phyloP scores from a whole-genome alignment of 768 basidiomycete species.

The Leccinum boreale region DNA sequence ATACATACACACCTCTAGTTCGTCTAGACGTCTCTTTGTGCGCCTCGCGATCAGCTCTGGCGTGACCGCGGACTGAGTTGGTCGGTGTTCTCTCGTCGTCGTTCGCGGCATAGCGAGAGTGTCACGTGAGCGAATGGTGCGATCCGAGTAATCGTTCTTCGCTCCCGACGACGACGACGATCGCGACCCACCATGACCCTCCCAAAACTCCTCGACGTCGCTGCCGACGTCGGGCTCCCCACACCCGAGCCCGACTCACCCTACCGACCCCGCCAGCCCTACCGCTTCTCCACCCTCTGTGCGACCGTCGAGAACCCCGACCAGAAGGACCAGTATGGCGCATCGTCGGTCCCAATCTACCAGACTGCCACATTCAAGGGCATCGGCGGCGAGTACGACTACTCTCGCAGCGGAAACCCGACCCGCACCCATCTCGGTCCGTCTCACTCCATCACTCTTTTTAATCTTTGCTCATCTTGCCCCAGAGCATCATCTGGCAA shows the following conservation, averaged over 20 bases:
- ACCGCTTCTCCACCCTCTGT: slow-evolving; percentile 87
- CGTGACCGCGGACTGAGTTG: slow-evolving; percentile 34
- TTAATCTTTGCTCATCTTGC: neutral
- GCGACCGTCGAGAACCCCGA: slow-evolving; percentile 89
- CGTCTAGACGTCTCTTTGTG: slow-evolving; percentile 73
- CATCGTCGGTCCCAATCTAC: slow-evolving; percentile 95
- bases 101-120: slow-evolving; percentile 15
- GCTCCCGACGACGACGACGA: neutral
- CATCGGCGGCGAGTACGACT: slow-evolving; percentile 85
- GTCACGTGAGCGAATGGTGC: slow-evolving; percentile 24
- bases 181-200: slow-evolving; percentile 11
- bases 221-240: slow-evolving; percentile 51
- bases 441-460: slow-evolving; percentile 14
- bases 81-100: slow-evolving; percentile 26
- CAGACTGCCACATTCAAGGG: slow-evolving; percentile 99
- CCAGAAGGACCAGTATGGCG: slow-evolving; percentile 94
- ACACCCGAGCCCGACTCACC: slow-evolving; percentile 85
- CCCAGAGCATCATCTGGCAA: slow-evolving; percentile 93
- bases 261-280: slow-evolving; percentile 61
- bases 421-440: slow-evolving; percentile 91
- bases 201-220: slow-evolving; percentile 8
- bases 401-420: slow-evolving; percentile 93
- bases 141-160: slow-evolving; percentile 1
- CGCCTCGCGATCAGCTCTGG: slow-evolving; percentile 73
- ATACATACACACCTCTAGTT: slow-evolving; percentile 62